phyloP scores from a whole-genome alignment of 495 filamentous ascomycete genomes.

The Penicillium verhagenii region DNA sequence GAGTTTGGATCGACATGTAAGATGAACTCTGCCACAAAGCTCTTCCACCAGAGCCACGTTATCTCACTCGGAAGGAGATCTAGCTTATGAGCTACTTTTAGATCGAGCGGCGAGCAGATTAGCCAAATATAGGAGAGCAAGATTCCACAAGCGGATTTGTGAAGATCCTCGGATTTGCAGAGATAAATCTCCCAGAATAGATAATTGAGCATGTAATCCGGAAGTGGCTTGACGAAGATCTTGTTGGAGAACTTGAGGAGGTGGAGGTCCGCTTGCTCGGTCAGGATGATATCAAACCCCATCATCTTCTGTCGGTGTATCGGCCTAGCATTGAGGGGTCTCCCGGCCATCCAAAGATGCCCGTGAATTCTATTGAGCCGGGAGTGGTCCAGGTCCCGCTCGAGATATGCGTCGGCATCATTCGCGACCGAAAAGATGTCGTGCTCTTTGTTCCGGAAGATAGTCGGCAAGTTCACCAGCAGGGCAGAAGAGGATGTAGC shows the following conservation, averaged over 20 bases:
- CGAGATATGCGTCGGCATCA: conserved; percentile 8
- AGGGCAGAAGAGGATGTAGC: conserved; percentile 3
- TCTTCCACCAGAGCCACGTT: conserved; percentile 10
- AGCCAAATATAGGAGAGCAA: conserved; percentile 9
- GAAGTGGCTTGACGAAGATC: conserved; percentile 12
- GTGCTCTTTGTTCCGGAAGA: conserved; percentile 7
- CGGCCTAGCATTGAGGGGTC: conserved; percentile 10
- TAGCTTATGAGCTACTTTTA: conserved; percentile 6
- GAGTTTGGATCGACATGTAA: conserved; percentile 6
- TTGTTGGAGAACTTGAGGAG: conserved; percentile 8
- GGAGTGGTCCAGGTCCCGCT: conserved; percentile 10
- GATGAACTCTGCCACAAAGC: conserved; percentile 6
- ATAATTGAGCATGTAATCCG: conserved; percentile 3
- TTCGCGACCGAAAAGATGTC: conserved; percentile 10
- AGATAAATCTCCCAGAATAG: conserved; percentile 11
- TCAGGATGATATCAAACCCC: conserved; percentile 9
- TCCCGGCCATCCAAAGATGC: conserved; percentile 12
- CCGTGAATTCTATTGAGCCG: conserved; percentile 10
- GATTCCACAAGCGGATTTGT: conserved; percentile 9
- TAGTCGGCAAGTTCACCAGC: conserved; percentile 10
- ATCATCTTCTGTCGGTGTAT: conserved; percentile 13
- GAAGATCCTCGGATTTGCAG: conserved; percentile 7
- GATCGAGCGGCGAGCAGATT: conserved; percentile 5
- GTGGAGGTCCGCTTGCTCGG: conserved; percentile 12
- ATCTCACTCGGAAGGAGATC: conserved; percentile 9